phyloP scores from a whole-genome alignment of 108 stramenopile species.

The Poteriospumella lacustris region DNA sequence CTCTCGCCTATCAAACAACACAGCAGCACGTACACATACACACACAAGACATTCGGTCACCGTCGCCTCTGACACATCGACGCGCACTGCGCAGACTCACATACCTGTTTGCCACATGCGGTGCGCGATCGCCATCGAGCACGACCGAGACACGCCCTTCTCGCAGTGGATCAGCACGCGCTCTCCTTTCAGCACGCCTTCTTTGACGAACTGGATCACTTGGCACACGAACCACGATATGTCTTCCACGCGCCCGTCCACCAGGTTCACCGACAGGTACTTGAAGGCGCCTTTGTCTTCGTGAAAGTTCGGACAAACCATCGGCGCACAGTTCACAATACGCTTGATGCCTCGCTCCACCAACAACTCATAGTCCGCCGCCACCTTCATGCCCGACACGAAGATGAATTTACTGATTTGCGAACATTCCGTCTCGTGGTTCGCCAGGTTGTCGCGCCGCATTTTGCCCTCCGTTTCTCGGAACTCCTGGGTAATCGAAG shows the following conservation, averaged over 20 bases:
- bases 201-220: slow-evolving; percentile 12
- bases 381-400: background rate
- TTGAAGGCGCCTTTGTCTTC: background rate
- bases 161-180: slow-evolving; percentile 15
- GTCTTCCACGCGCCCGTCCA: slow-evolving; percentile 19
- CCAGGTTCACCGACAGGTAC: slow-evolving; percentile 3
- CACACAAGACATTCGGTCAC: background rate
- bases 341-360: background rate
- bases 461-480: background rate
- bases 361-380: background rate
- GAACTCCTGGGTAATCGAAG: too few species aligned
- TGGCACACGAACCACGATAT: slow-evolving; percentile 20
- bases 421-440: slow-evolving; percentile 16
- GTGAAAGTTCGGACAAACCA: background rate
- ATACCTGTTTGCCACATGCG: background rate
- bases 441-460: background rate
- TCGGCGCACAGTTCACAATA: slow-evolving; percentile 6
- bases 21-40: background rate
- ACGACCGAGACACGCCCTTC: slow-evolving; percentile 19
- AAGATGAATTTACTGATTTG: slow-evolving; percentile 4
- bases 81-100: background rate
- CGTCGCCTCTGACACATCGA: background rate
- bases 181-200: background rate
- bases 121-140: slow-evolving; percentile 12
- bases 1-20: background rate